Evolutionary conservation across 2,329 filamentous ascomycete species (phyloP), one percentile per base, ranked within the genome.

Genomic region (Fusarium chuoi): DNA sequence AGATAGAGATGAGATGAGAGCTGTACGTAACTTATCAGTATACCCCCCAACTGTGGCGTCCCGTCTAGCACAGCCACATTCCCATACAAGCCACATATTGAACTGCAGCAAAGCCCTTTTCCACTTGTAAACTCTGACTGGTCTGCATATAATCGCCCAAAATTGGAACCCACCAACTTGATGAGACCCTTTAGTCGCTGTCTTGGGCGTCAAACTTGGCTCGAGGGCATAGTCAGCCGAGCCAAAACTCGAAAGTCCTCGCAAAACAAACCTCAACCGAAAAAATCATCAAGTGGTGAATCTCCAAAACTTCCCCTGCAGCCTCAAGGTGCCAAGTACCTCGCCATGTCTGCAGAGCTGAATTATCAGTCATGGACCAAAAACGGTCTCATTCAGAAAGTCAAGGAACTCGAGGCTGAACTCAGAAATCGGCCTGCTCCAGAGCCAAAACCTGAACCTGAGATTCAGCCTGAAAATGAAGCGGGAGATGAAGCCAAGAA

Each of bases 291-390:
- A 76, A 77, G 77, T 76, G 74, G 74, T 77, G 72, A 78, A 68
- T 55, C 60, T 30, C 45, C 51, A 28, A 56, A 74, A 57, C 28
- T 61, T 51, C 49, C 68, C 44, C 42, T 63, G 41, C 68, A 64
- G 54, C 67, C 52, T 48, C 73, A 75, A 35, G 42, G 67, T 52
- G 55, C 61, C n/a, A 73, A 58, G 61, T 74, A 74, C 51, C 67
- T 73, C 70, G 79, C 75, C 62, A 84, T 80, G 81, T 73, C 79
- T 18, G 75, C 78, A 35, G 79, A 81, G 22, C 64, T 76, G 26
- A 83, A 85, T 49, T 95, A 95, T 83, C 86, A 86, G 45, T 86
- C 85, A 72, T 95, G 92, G 93, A 91, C 88, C 61, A 90, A 89
- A 71, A 87, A 90, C 44, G 89, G 89, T 49, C 89, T 96, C 42